phyloP scores from a whole-genome alignment of 2,329 filamentous ascomycete species.

The Xenoacremonium recifei region DNA sequence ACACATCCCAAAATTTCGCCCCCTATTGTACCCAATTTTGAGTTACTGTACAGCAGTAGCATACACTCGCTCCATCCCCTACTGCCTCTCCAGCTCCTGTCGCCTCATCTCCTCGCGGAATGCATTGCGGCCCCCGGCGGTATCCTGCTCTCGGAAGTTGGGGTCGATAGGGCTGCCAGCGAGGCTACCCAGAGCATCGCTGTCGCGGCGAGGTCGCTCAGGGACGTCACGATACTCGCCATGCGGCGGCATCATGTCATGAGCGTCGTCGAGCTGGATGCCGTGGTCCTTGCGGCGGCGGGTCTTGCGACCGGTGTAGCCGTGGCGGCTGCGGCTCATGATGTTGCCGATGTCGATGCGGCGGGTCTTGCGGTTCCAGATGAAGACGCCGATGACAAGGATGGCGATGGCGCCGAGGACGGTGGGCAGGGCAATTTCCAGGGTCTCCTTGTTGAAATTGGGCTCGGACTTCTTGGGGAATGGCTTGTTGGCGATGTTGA shows the following conservation, averaged over 20 bases:
- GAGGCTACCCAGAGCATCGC: slow-evolving; percentile 49
- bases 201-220: slow-evolving; percentile 34
- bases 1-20: neutral
- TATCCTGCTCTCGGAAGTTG: slow-evolving; percentile 37
- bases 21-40: neutral
- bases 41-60: neutral
- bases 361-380: slow-evolving; percentile 55
- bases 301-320: slow-evolving; percentile 42
- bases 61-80: slow-evolving; percentile 8
- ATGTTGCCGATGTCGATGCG: slow-evolving; percentile 50
- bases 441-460: slow-evolving; percentile 35
- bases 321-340: slow-evolving; percentile 44
- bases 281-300: slow-evolving; percentile 36
- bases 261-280: slow-evolving; percentile 44
- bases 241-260: slow-evolving; percentile 8
- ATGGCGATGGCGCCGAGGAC: slow-evolving; percentile 47
- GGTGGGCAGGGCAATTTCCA: slow-evolving; percentile 53
- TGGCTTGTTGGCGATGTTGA: slow-evolving; percentile 32
- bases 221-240: slow-evolving; percentile 20
- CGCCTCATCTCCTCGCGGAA: slow-evolving; percentile 51
- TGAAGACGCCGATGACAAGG: slow-evolving; percentile 52
- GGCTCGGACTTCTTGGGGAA: slow-evolving; percentile 35
- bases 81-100: slow-evolving; percentile 41
- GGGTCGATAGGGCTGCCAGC: slow-evolving; percentile 46
- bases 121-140: slow-evolving; percentile 36